Percentiles rank a stretch among this genome's conserved stretches.
phyloP scores from a whole-genome alignment of 176 grass and related monocot species.

The Oryza meridionalis region DNA sequence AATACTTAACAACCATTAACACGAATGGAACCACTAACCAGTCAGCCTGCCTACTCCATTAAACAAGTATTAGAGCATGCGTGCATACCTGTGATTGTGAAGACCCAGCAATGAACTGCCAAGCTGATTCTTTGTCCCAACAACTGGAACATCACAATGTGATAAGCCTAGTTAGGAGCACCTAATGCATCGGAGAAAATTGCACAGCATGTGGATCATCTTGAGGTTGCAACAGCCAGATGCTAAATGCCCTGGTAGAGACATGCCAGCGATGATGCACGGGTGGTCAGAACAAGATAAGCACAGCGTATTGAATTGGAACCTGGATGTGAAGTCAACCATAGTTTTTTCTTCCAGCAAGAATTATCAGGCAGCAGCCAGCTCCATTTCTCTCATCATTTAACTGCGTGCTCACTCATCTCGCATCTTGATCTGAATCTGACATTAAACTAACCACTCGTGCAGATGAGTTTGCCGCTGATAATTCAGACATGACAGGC shows the following conservation, averaged over 20 bases:
- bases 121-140: constrained; percentile 31
- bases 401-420: background rate
- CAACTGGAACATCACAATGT: constrained; percentile 23
- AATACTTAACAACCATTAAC: background rate
- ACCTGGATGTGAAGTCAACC: background rate
- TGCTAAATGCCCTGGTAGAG: background rate
- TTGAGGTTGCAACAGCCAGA: constrained; percentile 8
- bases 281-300: background rate
- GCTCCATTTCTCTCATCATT: background rate
- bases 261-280: constrained; percentile 15
- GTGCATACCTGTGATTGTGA: background rate
- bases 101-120: background rate
- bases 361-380: background rate
- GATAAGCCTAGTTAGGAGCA: background rate
- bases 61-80: background rate
- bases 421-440: background rate
- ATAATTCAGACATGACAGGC: constrained; percentile 25
- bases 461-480: constrained; percentile 1
- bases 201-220: background rate
- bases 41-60: background rate
- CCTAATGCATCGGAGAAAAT: background rate
- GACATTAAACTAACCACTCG: background rate
- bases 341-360: background rate
- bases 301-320: background rate
- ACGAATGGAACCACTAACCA: background rate